phyloP scores from a whole-genome alignment of 1,284 basidiomycete genomes.

The Apiotrichum brassicae region DNA sequence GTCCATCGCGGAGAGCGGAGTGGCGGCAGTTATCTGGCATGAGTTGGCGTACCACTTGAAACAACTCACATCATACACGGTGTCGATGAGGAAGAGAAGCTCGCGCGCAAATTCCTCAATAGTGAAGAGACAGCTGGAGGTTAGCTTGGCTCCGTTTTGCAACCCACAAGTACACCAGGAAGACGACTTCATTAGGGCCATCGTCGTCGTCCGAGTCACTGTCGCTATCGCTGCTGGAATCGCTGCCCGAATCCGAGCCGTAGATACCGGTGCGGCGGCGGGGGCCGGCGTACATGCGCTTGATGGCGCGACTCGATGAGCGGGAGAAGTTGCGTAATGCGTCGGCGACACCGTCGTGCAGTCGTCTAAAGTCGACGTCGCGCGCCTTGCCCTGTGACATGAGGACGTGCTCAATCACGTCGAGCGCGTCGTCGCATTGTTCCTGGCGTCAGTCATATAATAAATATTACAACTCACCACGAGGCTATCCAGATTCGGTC shows the following conservation, averaged over 20 bases:
- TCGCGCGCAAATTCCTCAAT: conserved; percentile 85
- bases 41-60: too few species aligned
- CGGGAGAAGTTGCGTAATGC: conserved; percentile 60
- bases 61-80: conserved; percentile 57
- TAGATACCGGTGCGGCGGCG: conserved; percentile 27
- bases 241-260: conserved; percentile 1
- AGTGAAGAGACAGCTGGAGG: conserved; percentile 82
- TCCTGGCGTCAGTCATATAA: conserved; percentile 13
- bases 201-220: conserved; percentile 13
- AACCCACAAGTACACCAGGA: conserved; percentile 83
- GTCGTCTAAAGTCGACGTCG: conserved; percentile 54
- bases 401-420: conserved; percentile 35
- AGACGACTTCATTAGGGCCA: conserved; percentile 55
- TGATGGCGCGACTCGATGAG: conserved; percentile 68
- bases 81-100: conserved; percentile 69
- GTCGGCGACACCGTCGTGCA: conserved; percentile 61
- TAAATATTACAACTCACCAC: conserved; percentile 54
- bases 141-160: too few species aligned
- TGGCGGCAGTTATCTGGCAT: conserved; percentile 29
- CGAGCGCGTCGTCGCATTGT: conserved; percentile 38
- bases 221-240: conserved; percentile 10
- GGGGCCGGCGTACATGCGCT: conserved; percentile 62
- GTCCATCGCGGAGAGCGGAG: conserved; percentile 23
- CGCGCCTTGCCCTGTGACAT: conserved; percentile 8
- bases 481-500: conserved; percentile 66